A percentile compares a stretch with the other conserved stretches of the same genome.
Conservation (phyloP, 495 filamentous ascomycete species). For the Aspergillus leporis region DNA sequence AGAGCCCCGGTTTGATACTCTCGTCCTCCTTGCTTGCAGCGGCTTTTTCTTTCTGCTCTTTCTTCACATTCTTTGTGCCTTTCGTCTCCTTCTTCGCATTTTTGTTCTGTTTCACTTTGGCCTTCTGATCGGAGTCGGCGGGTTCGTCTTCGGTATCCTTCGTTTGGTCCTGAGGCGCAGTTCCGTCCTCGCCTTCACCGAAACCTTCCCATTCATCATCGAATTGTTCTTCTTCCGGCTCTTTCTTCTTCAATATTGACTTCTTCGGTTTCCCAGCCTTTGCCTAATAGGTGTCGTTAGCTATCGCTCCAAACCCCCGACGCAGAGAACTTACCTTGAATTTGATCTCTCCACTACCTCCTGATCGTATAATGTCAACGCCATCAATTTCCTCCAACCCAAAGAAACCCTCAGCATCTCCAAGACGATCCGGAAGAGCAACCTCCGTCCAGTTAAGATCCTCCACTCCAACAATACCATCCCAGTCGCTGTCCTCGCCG, state of each 20-base stretch:
- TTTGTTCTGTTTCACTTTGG: constrained; percentile 34
- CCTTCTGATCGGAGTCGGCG: constrained; percentile 21
- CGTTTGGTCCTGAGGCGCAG: constrained; percentile 23
- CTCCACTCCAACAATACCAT: constrained; percentile 50
- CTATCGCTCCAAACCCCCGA: background rate
- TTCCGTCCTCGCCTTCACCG: constrained; percentile 41
- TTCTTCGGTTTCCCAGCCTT: constrained; percentile 39
- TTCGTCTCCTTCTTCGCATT: constrained; percentile 39
- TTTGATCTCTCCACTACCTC: constrained; percentile 35
- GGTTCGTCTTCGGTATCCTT: constrained; percentile 24
- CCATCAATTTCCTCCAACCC: constrained; percentile 91
- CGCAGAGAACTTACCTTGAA: constrained; percentile 45
- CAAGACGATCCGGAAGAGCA: constrained; percentile 77
- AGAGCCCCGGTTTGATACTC: constrained; percentile 33
- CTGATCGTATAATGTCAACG: constrained; percentile 68
- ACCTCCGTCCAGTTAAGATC: constrained; percentile 81
- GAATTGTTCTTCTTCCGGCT: constrained; percentile 20
- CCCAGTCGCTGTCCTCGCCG: constrained; percentile 25
- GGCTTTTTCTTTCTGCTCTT: constrained; percentile 35
- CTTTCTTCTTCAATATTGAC: constrained; percentile 32
- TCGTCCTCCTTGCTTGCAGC: constrained; percentile 16
- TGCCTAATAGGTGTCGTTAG: constrained; percentile 27
- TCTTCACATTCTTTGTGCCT: constrained; percentile 30
- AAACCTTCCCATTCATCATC: constrained; percentile 61
- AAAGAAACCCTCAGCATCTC: constrained; percentile 93